Base-by-base conservation (phyloP, 192 early-diverging fungal genomes). In the Funneliformis mosseae region DNA sequence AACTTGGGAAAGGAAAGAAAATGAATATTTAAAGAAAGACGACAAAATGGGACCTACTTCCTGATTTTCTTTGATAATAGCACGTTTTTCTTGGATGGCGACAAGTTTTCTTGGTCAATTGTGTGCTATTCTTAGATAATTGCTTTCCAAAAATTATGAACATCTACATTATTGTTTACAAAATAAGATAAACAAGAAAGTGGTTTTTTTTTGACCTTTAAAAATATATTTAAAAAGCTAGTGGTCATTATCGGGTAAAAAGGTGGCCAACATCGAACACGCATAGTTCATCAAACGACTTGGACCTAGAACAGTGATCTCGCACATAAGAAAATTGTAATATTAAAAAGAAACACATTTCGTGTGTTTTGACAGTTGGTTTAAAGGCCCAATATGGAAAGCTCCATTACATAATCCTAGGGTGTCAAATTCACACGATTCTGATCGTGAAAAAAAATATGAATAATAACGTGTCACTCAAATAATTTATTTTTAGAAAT, bases 1-100 rank as follows among this genome's bases (percentile, higher is more conserved):
- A 23, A 71, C 42, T 71, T 71, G 69, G 43, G 42, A 71, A 71
- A 43, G 41, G 68, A 71, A 25, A 71, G 11, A 71, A 45, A 71
- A 42, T 46, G 62, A 27, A 27, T 71, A 45, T 45, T 71, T 45
- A 71, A 46, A 23, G 27, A 70, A 43, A 70, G 69, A 71, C 18
- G 21, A 71, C 5, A 71, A 71, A 10, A 45, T 45, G 8, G n/a
- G 5, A 46, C 23, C 23, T 45, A 45, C 68, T 21, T 70, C 9
- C 4, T 68, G 27, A 8, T 68, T 39, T 68, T 68, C 66, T 68
- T 2, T 33, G 33, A 33, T 33, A 33, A 33, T 11, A 12, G 7
- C 46, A 8, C 11, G 9, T 11, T 48, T 48, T 48, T 48, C 46
- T 48, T 48, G 2, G 45, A 46, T 48, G 46, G 0, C 10, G 11